Evolutionary conservation across 2,329 filamentous ascomycete species (phyloP), one percentile per base, ranked within the genome.

Genomic region (Byssochlamys sp.): DNA sequence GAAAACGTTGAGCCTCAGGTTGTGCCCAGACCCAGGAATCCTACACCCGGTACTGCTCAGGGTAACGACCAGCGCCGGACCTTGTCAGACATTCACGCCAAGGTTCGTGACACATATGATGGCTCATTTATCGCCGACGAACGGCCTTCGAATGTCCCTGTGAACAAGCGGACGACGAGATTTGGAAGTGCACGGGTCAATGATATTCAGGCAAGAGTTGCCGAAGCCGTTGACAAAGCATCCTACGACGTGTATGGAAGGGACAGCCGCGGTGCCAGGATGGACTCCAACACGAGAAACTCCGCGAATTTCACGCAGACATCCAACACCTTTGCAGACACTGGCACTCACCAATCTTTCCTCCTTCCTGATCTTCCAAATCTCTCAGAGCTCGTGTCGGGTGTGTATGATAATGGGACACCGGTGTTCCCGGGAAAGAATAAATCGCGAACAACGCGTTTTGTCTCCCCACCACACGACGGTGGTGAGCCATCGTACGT

Each of bases 311-410:
- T 65, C 48, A 67, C 66, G 27, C 67, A 67, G 56, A 69, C 67
- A 19, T 29, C 60, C 4, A 65, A 67, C 28, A 64, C 60, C 2
- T 70, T 73, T 27, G 75, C 76, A 2, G 76, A 77, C 53, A 82
- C 76, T 59, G 73, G 74, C 59, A 84, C 82, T 19, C 76, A 78
- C 45, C 81, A 82, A 59, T 86, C 84, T 0, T 85, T 85, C 65
- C 75, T 83, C 54, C 74, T 86, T 3, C 83, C 84, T 1, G 81
- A 85, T 60, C 72, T 84, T 51, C 79, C 81, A 6, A 83, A 85
- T 62, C 76, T 85, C 58, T 84, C 82, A 4, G 82, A 85, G 63
- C 74, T 85, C 29, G 78, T 85, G 10, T 84, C 82, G 25, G 82
- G 81, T 55, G 75, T 80, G 6, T 82, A 81, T 60, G 77, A 81